phyloP scores from a whole-genome alignment of 495 filamentous ascomycete genomes.

The Terfezia boudieri region DNA sequence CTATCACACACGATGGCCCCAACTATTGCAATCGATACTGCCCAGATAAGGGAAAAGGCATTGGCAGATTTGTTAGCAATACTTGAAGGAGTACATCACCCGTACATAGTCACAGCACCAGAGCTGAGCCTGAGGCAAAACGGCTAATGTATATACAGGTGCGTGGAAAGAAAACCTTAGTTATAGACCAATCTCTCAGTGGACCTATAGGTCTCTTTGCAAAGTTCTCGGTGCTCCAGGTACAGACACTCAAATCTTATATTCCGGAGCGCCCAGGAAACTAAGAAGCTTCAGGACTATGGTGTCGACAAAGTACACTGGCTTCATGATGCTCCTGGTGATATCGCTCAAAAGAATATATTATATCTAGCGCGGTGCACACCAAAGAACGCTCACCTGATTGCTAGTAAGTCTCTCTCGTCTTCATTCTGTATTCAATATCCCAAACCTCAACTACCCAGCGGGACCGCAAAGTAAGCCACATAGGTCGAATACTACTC shows the following conservation, averaged over 20 bases:
- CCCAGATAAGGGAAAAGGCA: conserved; percentile 60
- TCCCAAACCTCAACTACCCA: neutral
- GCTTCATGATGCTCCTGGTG: conserved; percentile 67
- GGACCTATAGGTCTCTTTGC: conserved; percentile 76
- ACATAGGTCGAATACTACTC: conserved; percentile 33
- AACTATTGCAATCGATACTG: conserved; percentile 52
- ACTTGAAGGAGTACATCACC: conserved; percentile 66
- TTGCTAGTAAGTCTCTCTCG: conserved; percentile 53
- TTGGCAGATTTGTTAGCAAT: conserved; percentile 68
- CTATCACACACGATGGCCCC: conserved; percentile 21
- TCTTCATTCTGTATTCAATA: neutral
- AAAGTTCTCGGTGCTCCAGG: conserved; percentile 67
- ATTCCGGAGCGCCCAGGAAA: neutral
- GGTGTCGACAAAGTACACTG: conserved; percentile 93
- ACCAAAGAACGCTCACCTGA: conserved; percentile 50
- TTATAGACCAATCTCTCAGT: conserved; percentile 75
- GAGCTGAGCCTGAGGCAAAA: conserved; percentile 7
- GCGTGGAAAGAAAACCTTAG: conserved; percentile 93
- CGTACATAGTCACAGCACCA: conserved; percentile 13
- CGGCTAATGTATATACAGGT: conserved; percentile 31
- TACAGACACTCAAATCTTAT: neutral
- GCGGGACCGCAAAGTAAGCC: conserved; percentile 40
- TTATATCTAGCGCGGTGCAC: conserved; percentile 78
- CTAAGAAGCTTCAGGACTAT: conserved; percentile 45
- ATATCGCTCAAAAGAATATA: conserved; percentile 82